Base-by-base conservation (phyloP, 2,329 filamentous ascomycete species). In the Teratosphaeria pseudoeucalypti region DNA sequence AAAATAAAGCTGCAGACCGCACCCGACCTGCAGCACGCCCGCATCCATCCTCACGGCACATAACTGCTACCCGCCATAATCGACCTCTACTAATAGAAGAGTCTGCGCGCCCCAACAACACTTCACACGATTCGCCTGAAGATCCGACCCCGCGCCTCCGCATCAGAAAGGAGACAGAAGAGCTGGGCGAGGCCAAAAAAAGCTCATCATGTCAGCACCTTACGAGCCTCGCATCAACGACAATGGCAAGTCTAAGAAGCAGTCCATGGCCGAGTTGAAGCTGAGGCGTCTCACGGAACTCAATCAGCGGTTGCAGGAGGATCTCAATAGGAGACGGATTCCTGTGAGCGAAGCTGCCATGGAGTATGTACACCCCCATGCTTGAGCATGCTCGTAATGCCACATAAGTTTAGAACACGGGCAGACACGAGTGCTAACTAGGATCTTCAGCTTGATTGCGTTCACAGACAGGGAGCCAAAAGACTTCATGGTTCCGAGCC, bases 261-360 rank as follows among this genome's bases (percentile, higher is more conserved):
- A 97, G 80, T 96, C 90, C 74, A 97, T 99, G 90, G 92, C 92
- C 68, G 94, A 99, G 76, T 84, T 99, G 66, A 99, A 99, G 83
- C 85, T 97, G 71, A 87, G 94, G 71, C 88, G 94, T 66, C 82
- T 99, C 77, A 97, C 92, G 63, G 94, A 99, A 80, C 85, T 99
- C 71, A 99, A 97, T 82, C 90, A 90, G 77, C 88, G 94, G 69
- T 80, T 99, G 75, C 89, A 92, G 71, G 94, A 99, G 78, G 94
- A 99, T 75, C 82, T 99, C 65, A 94, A 97, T 71, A 85, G 94
- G 74, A 91, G 95, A 74, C 85, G 94, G 70, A 96, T 97, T 73
- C 94, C 92, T 67, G 91, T 97, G 63, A 96, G 91, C 71, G 91
- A 96, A 75, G 94, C 94, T 64, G 85, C 94, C 47, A 72, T 78